Base-by-base conservation (phyloP, 495 filamentous ascomycete genomes). In the Penicillium steckii region DNA sequence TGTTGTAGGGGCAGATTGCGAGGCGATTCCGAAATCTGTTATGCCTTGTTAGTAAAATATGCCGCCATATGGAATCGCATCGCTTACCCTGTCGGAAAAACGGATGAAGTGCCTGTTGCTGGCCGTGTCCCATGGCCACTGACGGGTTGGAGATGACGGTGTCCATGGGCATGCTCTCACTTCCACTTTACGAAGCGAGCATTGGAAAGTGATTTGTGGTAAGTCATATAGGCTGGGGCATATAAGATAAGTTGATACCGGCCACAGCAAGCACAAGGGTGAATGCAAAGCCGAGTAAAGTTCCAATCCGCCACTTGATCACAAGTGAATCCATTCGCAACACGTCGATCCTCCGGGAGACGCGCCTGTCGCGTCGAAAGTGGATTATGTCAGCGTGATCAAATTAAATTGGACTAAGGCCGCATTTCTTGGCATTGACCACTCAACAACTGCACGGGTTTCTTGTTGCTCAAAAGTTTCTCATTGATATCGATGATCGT, bases 91-190 rank as follows among this genome's bases (percentile, higher is more conserved):
- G 61, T 44, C 62, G 61, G 49, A 76, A 77, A 50, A 76, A 77
- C 10, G 74, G 71, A 55, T 76, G 71, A 46, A 77, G 57, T 29
- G 57, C 65, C 15, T 64, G 69, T 50, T 70, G 66, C 50, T 72
- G 67, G 56, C 65, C 62, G 46, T 71, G 68, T 58, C 61, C 69
- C 71, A 75, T 76, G 46, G 66, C 74, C 68, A 69, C 66, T 46
- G 51, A 53, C 65, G 41, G 35, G 42, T 57, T 57, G 38, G 57
- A 64, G 55, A 57, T 42, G n/a, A 53, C 40, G 15, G 54, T 56
- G 58, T 59, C 62, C 59, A 67, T 63, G 32, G 33, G 62, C 61
- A 53, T 41, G 19, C 18, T 41, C 38, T 41, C 27, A 23, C 22
- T 41, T 50, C 15, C 47, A 15, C 33, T 25, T 45, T 40, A 23